Conservation (phyloP, 23 red algal genomes). For the Gracilaria gracilis region DNA sequence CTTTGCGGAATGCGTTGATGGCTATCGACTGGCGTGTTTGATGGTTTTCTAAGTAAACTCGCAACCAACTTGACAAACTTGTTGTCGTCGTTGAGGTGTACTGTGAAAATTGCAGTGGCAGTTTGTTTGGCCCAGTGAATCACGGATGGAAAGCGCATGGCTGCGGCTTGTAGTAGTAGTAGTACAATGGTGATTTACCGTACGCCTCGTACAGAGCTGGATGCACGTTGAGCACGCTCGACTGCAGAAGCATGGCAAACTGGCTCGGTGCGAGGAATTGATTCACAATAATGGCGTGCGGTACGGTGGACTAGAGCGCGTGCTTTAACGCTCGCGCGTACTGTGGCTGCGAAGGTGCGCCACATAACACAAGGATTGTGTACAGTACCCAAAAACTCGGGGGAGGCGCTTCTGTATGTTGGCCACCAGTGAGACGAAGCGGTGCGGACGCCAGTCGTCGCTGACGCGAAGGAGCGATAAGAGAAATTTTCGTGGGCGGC, state of each 20-base stretch:
- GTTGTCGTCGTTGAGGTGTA: background rate
- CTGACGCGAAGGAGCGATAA: background rate
- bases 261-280: constrained; percentile 41
- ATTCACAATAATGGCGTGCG: constrained; percentile 8
- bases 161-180: constrained; percentile 64
- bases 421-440: background rate
- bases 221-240: constrained; percentile 33
- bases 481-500: background rate
- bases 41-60: background rate
- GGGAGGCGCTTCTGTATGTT: too few species aligned
- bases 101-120: background rate
- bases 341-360: too few species aligned
- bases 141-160: constrained; percentile 48
- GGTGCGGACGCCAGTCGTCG: constrained; percentile 8
- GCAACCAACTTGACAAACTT: background rate
- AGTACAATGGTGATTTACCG: constrained; percentile 59
- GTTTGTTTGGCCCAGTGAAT: constrained; percentile 33
- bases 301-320: constrained; percentile 1
- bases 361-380: too few species aligned
- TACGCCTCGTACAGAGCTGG: constrained; percentile 36
- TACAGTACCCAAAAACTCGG: too few species aligned
- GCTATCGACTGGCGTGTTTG: background rate
- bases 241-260: constrained; percentile 24
- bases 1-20: background rate
- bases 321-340: too few species aligned